Conservation (phyloP, 139 green algal genomes). For the Chlorella sp. region DNA sequence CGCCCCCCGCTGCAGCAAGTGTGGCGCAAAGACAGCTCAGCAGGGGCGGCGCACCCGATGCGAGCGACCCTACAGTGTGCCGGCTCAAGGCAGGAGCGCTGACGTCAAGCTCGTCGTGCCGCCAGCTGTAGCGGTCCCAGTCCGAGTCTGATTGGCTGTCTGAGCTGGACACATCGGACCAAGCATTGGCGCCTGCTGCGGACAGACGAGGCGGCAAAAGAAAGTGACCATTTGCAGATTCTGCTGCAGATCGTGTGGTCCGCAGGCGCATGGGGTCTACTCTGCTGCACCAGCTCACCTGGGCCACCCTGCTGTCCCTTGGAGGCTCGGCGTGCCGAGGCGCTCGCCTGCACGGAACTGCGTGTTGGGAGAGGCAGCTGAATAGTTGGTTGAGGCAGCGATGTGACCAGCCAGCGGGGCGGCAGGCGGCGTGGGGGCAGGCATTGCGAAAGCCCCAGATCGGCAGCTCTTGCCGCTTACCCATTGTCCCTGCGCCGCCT, state of each 20-base stretch:
- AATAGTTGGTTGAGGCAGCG: too few species aligned
- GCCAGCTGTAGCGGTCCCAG: slow-evolving; percentile 21
- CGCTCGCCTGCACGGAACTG: not conserved
- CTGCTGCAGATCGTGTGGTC: too few species aligned
- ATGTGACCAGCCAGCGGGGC: not conserved
- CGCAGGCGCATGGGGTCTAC: too few species aligned
- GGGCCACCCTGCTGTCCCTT: too few species aligned
- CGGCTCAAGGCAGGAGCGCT: not conserved
- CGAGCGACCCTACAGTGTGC: not conserved
- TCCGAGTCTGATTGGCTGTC: slow-evolving; percentile 14
- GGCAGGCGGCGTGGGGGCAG: not conserved
- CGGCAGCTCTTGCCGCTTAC: not conserved
- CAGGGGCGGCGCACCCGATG: not conserved
- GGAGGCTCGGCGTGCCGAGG: not conserved
- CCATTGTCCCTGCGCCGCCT: too few species aligned
- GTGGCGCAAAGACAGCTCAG: too few species aligned
- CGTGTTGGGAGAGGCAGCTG: too few species aligned
- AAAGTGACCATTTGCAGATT: too few species aligned
- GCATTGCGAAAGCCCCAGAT: too few species aligned
- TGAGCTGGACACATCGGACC: not conserved
- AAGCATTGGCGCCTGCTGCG: not conserved
- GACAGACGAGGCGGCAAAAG: not conserved
- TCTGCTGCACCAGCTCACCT: too few species aligned
- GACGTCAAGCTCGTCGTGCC: not conserved
- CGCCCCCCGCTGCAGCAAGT: too few species aligned